Conservation (phyloP, 805 yeast species). For the Lachancea quebecensis region DNA sequence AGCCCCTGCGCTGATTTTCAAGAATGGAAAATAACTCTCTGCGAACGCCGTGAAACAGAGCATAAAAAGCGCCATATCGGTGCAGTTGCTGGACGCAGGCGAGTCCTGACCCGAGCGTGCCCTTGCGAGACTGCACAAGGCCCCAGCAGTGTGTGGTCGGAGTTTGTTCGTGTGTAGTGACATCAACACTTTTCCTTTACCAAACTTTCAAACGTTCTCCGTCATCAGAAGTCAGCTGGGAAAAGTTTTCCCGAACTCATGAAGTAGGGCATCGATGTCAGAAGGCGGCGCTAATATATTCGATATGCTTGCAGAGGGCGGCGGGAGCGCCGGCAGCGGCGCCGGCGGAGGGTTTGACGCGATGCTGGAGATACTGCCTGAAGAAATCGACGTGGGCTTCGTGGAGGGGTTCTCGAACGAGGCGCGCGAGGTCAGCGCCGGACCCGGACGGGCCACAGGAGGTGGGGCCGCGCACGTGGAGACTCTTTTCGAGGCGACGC, state of each 20-base stretch:
- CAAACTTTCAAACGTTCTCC: background rate
- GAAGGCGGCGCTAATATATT: slow-evolving; percentile 4
- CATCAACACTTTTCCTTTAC: background rate
- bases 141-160: no score
- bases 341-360: slow-evolving; percentile 20
- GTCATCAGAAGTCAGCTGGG: background rate
- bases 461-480: background rate
- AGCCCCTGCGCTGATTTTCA: no score
- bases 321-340: slow-evolving; percentile 2
- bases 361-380: slow-evolving; percentile 32
- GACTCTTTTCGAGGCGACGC: slow-evolving; percentile 4
- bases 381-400: slow-evolving; percentile 19
- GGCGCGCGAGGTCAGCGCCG: background rate
- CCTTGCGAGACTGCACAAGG: no score
- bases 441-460: background rate
- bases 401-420: background rate
- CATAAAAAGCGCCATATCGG: no score
- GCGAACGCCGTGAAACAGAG: no score
- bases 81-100: no score
- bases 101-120: no score
- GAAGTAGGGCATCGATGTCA: background rate
- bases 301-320: slow-evolving; percentile 7
- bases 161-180: slow-evolving; percentile 4
- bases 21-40: no score
- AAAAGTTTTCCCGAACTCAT: slow-evolving; percentile 2